These are phyloP conservation scores for Aspergillus sp. DNA, from an alignment of 2,329 filamentous ascomycete genomes.

Conservation along the genomic window DNA sequence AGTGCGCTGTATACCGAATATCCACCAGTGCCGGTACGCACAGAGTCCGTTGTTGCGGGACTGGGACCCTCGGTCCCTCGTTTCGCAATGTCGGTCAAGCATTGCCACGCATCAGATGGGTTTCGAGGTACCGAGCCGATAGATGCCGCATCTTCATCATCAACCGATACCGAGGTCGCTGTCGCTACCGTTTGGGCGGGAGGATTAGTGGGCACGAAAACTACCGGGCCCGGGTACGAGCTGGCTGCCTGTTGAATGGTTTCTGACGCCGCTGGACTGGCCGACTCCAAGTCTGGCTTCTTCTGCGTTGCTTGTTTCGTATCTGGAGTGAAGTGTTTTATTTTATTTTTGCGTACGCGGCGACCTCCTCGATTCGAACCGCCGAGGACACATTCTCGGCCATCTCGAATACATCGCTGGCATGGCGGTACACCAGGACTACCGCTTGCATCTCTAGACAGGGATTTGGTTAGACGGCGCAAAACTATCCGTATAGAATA, in stretches of 20 bases:
- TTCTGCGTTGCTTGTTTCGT: constrained; percentile 24
- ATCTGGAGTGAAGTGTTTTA: constrained; percentile 34
- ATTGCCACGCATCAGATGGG: constrained; percentile 51
- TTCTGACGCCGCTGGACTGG: constrained; percentile 29
- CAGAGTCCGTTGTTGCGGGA: constrained; percentile 21
- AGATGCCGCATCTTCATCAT: constrained; percentile 42
- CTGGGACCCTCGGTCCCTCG: constrained; percentile 29
- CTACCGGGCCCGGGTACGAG: constrained; percentile 34
- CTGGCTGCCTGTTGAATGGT: constrained; percentile 24
- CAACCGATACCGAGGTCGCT: constrained; percentile 25
- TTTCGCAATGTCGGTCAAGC: constrained; percentile 47
- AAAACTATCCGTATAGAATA: neutral
- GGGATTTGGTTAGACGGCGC: neutral
- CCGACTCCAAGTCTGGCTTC: constrained; percentile 25
- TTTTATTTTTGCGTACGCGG: constrained; percentile 56
- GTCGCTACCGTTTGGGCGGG: constrained; percentile 15
- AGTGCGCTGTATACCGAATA: constrained; percentile 27
- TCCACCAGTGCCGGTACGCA: constrained; percentile 22
- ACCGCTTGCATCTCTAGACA: constrained; percentile 46
- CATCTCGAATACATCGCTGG: constrained; percentile 57
- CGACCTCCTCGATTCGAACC: constrained; percentile 61
- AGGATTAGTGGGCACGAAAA: constrained; percentile 35
- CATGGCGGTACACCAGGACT: constrained; percentile 55
- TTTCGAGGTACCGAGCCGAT: constrained; percentile 47
- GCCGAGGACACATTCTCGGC: constrained; percentile 59